Evolutionary conservation across 371 early-diverging fungal genomes (phyloP).

Genomic region (Rhizomucor pusillus): DNA sequence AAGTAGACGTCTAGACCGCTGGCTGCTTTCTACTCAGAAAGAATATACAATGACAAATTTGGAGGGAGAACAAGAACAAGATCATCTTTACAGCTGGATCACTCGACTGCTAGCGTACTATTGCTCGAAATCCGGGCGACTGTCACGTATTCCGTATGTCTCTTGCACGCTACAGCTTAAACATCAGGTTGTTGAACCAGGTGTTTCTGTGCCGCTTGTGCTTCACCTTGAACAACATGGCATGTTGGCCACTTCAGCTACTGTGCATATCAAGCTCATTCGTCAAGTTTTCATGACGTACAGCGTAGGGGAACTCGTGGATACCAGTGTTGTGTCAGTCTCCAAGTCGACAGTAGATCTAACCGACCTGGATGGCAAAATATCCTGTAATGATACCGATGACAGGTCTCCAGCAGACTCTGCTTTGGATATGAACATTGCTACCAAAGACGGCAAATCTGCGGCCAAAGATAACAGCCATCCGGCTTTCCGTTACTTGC

Average conservation of each 20-base stretch:
- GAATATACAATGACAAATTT: too few relatives aligned
- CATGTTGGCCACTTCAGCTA: neutral
- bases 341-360: too few relatives aligned
- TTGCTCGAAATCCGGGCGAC: too few relatives aligned
- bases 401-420: too few relatives aligned
- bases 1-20: constrained; percentile 1
- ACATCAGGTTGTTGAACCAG: neutral
- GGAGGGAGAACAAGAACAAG: too few relatives aligned
- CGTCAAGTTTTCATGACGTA: constrained; percentile 5
- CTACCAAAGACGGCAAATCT: constrained; percentile 1
- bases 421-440: too few relatives aligned
- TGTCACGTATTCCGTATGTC: constrained; percentile 8
- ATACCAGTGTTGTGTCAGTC: neutral
- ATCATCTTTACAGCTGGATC: too few relatives aligned
- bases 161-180: constrained; percentile 5
- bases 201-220: constrained; percentile 7
- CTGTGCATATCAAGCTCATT: neutral
- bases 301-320: constrained; percentile 3
- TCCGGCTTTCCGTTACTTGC: neutral
- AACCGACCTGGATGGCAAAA: too few relatives aligned
- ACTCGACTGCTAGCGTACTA: neutral
- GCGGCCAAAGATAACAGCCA: neutral
- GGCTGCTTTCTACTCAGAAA: neutral
- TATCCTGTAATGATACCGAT: too few relatives aligned
- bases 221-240: constrained; percentile 7